These are phyloP conservation scores for Rutstroemia sp. DNA, from an alignment of 2,329 filamentous ascomycete genomes.

Conservation along the genomic window DNA sequence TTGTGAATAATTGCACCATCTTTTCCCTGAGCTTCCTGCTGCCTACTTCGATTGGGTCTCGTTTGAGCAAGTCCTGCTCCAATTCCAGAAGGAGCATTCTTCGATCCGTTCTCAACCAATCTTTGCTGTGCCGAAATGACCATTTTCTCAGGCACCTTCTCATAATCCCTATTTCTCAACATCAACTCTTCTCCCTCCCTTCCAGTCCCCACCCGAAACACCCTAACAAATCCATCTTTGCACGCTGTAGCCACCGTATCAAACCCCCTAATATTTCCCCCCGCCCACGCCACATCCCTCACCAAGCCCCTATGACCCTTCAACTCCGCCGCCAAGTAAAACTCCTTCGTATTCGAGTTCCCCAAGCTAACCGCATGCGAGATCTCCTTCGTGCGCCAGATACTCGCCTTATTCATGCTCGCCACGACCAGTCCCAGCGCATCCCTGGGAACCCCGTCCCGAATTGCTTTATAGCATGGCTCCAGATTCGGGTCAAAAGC, in stretches of 20 bases:
- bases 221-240: constrained; percentile 81
- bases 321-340: constrained; percentile 78
- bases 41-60: constrained; percentile 36
- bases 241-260: constrained; percentile 88
- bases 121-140: constrained; percentile 23
- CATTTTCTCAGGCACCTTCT: constrained; percentile 19
- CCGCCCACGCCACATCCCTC: constrained; percentile 85
- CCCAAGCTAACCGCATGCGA: constrained; percentile 41
- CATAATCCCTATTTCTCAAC: constrained; percentile 27
- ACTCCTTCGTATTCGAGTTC: constrained; percentile 60
- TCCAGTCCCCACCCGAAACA: constrained; percentile 71
- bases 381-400: constrained; percentile 69
- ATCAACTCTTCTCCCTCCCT: constrained; percentile 34
- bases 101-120: constrained; percentile 20
- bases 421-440: constrained; percentile 77
- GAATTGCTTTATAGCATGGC: constrained; percentile 67
- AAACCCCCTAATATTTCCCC: constrained; percentile 81
- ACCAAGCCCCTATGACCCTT: constrained; percentile 69
- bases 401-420: constrained; percentile 72
- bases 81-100: constrained; percentile 41
- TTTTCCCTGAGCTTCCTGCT: constrained; percentile 37
- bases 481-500: constrained; percentile 84
- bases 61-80: constrained; percentile 43
- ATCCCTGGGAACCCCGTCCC: constrained; percentile 74
- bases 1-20: constrained; percentile 61